Percentiles rank a stretch among this genome's conserved stretches.
phyloP scores from a whole-genome alignment of 83 land plant species.

The Diphasiastrum complanatum region DNA sequence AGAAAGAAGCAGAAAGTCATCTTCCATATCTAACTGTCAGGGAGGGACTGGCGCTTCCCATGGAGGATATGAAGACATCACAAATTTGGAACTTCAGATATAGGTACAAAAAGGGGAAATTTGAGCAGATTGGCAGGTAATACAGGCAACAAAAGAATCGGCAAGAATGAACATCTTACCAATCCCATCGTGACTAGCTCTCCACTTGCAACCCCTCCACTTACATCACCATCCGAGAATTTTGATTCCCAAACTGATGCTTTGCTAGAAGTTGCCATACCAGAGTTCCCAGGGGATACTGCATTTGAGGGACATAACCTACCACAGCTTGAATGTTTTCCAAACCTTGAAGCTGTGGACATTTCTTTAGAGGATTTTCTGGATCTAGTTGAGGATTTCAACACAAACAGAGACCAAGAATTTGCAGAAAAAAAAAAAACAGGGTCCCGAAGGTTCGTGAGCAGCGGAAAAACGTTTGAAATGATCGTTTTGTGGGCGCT shows the following conservation, averaged over 20 bases:
- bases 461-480: too few relatives aligned
- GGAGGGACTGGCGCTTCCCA: slow-evolving; percentile 2
- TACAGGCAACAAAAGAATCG: not conserved
- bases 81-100: slow-evolving; percentile 8
- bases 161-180: not conserved
- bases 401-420: too few relatives aligned
- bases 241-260: not conserved
- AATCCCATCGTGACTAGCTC: not conserved
- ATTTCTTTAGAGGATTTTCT: not conserved
- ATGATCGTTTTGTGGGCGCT: too few relatives aligned
- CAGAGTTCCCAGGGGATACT: not conserved
- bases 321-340: not conserved
- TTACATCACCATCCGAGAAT: not conserved
- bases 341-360: not conserved
- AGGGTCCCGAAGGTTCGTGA: too few relatives aligned
- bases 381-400: not conserved
- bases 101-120: not conserved
- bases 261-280: too few relatives aligned
- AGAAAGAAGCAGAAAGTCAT: slow-evolving; percentile 14
- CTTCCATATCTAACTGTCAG: not conserved
- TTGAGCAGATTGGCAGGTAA: not conserved
- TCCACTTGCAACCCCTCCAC: not conserved
- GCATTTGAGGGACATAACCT: not conserved
- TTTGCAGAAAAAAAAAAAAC: too few relatives aligned
- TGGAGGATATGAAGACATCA: slow-evolving; percentile 8